Evolutionary conservation across 805 yeast species (phyloP).

Genomic region (Pichia paraexigua): DNA sequence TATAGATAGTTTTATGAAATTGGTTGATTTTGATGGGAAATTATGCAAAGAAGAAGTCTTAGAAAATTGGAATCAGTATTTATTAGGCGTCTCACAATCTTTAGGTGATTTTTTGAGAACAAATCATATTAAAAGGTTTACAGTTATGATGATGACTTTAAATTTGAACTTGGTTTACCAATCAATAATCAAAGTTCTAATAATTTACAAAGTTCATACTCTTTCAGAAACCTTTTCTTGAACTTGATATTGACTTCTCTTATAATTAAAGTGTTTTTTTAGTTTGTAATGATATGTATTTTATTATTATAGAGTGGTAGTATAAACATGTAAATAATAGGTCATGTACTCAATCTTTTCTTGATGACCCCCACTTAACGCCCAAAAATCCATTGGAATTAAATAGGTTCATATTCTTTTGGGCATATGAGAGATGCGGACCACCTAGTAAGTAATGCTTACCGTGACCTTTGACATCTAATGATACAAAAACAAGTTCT

Average conservation of each 20-base stretch:
- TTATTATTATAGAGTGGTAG: not conserved
- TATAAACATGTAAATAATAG: not conserved
- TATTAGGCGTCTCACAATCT: constrained; percentile 15
- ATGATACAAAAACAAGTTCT: constrained; percentile 60
- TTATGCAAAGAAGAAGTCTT: constrained; percentile 19
- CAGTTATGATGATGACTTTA: constrained; percentile 10
- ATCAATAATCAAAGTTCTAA: not conserved
- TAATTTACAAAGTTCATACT: not conserved
- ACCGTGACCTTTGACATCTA: constrained; percentile 66
- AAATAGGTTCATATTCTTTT: constrained; percentile 11
- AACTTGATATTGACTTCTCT: not conserved
- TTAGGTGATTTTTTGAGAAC: not conserved
- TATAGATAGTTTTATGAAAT: constrained; percentile 11
- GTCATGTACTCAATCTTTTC: constrained; percentile 32
- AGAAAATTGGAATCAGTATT: constrained; percentile 21
- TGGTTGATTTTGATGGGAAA: constrained; percentile 18
- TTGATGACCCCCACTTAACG: constrained; percentile 65
- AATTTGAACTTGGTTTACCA: not conserved
- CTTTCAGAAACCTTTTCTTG: not conserved
- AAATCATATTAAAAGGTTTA: constrained; percentile 11
- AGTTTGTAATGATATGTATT: not conserved
- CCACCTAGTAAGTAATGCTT: constrained; percentile 59
- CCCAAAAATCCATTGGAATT: constrained; percentile 59
- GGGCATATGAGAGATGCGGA: constrained; percentile 37
- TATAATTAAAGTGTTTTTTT: not conserved